Percentiles rank a stretch among this genome's conserved stretches.
Conservation (phyloP, 2,329 filamentous ascomycete species). For the Colletotrichum truncatum region DNA sequence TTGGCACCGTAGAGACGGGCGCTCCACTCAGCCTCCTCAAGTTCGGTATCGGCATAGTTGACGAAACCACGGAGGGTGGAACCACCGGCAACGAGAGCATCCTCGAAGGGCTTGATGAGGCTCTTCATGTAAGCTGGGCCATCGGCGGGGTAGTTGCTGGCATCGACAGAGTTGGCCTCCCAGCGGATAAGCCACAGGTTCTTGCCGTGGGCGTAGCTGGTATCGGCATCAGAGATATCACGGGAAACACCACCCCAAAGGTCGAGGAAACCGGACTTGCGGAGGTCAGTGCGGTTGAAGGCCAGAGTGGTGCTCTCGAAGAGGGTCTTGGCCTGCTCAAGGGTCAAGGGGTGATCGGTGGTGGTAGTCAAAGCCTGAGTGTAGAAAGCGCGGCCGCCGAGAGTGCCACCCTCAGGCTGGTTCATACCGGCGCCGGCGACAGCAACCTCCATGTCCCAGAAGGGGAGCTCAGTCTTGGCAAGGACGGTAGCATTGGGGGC, state of each 20-base stretch:
- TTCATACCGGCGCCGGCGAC: conserved; percentile 29
- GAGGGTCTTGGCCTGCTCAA: conserved; percentile 23
- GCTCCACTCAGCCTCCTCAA: conserved; percentile 28
- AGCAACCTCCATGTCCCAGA: conserved; percentile 32
- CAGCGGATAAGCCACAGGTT: conserved; percentile 47
- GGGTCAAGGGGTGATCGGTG: conserved; percentile 26
- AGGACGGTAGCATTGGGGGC: conserved; percentile 11
- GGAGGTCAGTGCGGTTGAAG: conserved; percentile 29
- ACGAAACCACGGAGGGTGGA: conserved; percentile 26
- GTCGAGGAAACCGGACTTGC: conserved; percentile 30
- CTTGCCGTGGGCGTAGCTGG: conserved; percentile 49
- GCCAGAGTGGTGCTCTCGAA: conserved; percentile 18
- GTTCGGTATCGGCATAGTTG: conserved; percentile 31
- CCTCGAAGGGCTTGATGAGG: conserved; percentile 40
- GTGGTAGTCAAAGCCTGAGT: conserved; percentile 30
- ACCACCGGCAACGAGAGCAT: conserved; percentile 23
- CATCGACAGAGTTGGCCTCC: conserved; percentile 41
- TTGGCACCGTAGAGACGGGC: conserved; percentile 29
- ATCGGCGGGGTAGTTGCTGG: conserved; percentile 57
- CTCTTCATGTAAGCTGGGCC: conserved; percentile 56
- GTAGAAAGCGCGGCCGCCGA: conserved; percentile 26
- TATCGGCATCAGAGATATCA: conserved; percentile 46
- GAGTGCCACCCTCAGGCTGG: conserved; percentile 21
- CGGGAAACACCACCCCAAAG: conserved; percentile 31
- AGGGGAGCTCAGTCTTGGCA: conserved; percentile 21